Evolutionary conservation across 306 rosid species (phyloP).

Genomic region (Parietaria judaica): DNA sequence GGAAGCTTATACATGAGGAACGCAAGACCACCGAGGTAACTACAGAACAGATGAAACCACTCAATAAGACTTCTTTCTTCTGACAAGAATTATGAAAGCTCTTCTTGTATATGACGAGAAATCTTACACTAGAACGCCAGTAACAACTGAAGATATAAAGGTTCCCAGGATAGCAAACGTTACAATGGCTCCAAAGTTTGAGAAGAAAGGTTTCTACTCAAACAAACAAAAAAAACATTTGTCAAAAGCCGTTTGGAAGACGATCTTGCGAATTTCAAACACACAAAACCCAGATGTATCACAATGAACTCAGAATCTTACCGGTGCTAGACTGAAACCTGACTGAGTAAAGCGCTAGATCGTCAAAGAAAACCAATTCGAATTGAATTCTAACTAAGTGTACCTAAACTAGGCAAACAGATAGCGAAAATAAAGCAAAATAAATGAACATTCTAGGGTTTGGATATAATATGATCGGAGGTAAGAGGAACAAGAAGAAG

Average conservation of each 20-base stretch:
- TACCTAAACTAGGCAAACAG: no score
- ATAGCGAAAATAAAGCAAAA: not conserved
- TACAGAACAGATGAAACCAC: slow-evolving; percentile 30
- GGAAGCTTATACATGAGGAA: slow-evolving; percentile 91
- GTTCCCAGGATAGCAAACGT: slow-evolving; percentile 92
- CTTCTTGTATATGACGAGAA: not conserved
- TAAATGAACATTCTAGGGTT: not conserved
- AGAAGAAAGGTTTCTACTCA: slow-evolving; percentile 88
- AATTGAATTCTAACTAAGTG: not conserved
- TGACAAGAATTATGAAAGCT: not conserved
- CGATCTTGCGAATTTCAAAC: not conserved
- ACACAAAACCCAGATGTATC: not conserved
- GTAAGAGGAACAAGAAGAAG: slow-evolving; percentile 89
- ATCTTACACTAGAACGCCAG: slow-evolving; percentile 86
- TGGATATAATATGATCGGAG: slow-evolving; percentile 99
- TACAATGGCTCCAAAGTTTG: slow-evolving; percentile 97
- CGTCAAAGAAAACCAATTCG: slow-evolving; percentile 48
- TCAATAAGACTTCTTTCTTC: not conserved
- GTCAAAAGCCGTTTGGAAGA: slow-evolving; percentile 6
- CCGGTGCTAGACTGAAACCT: slow-evolving; percentile 96
- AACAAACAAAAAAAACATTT: slow-evolving; percentile 9
- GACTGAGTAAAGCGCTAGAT: slow-evolving; percentile 67
- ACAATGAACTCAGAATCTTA: slow-evolving; percentile 30
- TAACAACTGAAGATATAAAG: slow-evolving; percentile 75
- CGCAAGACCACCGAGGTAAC: slow-evolving; percentile 87